These are phyloP conservation scores for Backusella westeae DNA, from an alignment of 192 early-diverging fungal genomes.

Conservation along the genomic window DNA sequence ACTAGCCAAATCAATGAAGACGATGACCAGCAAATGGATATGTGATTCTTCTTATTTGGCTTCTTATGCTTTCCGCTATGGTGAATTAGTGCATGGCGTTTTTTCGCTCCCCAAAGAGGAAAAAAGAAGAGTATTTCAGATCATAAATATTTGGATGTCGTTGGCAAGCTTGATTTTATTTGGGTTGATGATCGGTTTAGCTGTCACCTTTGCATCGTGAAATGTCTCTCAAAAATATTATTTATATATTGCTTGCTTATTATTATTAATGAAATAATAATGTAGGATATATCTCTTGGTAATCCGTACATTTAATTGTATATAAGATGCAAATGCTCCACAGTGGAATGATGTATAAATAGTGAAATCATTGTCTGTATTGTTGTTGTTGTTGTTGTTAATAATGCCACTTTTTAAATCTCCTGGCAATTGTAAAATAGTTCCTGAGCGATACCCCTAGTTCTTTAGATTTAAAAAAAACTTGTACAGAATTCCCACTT, in stretches of 20 bases:
- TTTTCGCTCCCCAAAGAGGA: not conserved
- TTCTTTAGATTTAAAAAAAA: no score
- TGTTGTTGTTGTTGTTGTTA: no score
- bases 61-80: constrained; percentile 21
- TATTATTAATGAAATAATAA: not conserved
- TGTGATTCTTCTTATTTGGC: constrained; percentile 20
- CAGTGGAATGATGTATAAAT: no score
- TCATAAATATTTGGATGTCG: constrained; percentile 2
- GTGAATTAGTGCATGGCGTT: constrained; percentile 20
- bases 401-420: no score
- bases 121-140: constrained; percentile 2
- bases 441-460: no score
- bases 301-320: not conserved
- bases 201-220: not conserved
- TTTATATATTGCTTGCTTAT: not conserved
- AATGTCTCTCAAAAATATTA: not conserved
- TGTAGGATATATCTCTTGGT: not conserved
- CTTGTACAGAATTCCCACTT: no score
- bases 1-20: not conserved
- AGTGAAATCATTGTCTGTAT: no score
- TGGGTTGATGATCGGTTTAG: not conserved
- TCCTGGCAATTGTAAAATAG: no score
- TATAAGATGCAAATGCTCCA: not conserved
- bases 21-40: not conserved
- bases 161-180: not conserved